Evolutionary conservation across 179 eudicot genomes (phyloP).

Genomic region (Camellia oleifera): DNA sequence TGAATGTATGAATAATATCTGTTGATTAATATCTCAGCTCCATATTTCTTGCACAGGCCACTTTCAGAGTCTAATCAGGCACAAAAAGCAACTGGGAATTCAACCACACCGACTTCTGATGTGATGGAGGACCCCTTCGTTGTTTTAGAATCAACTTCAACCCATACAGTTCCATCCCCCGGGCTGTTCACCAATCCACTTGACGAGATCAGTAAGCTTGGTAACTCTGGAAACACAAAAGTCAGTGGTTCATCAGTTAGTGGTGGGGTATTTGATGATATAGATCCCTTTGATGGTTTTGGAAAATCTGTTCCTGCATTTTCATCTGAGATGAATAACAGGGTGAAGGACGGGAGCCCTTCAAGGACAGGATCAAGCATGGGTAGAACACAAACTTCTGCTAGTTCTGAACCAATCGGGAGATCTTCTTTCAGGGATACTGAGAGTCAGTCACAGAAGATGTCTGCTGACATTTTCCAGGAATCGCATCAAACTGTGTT

Average conservation of each 20-base stretch:
- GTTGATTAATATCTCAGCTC: constrained; percentile 10
- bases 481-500: constrained; percentile 57
- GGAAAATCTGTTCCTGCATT: constrained; percentile 58
- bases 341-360: constrained; percentile 53
- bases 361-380: constrained; percentile 34
- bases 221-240: constrained; percentile 42
- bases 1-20: not conserved
- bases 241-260: constrained; percentile 36
- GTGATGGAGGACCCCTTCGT: constrained; percentile 67
- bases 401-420: constrained; percentile 38
- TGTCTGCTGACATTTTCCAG: constrained; percentile 46
- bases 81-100: constrained; percentile 25
- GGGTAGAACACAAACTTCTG: constrained; percentile 37
- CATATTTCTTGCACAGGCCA: constrained; percentile 43
- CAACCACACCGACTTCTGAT: constrained; percentile 37
- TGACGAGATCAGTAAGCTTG: constrained; percentile 53
- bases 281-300: constrained; percentile 66
- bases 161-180: constrained; percentile 44
- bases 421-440: constrained; percentile 55
- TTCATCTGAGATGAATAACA: constrained; percentile 40
- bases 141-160: constrained; percentile 53
- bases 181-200: constrained; percentile 57
- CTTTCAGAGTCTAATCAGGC: constrained; percentile 39
- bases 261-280: constrained; percentile 58
- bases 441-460: constrained; percentile 47